Conservation (phyloP, 148 eudicot genomes). For the Chenopodium quinoa region DNA sequence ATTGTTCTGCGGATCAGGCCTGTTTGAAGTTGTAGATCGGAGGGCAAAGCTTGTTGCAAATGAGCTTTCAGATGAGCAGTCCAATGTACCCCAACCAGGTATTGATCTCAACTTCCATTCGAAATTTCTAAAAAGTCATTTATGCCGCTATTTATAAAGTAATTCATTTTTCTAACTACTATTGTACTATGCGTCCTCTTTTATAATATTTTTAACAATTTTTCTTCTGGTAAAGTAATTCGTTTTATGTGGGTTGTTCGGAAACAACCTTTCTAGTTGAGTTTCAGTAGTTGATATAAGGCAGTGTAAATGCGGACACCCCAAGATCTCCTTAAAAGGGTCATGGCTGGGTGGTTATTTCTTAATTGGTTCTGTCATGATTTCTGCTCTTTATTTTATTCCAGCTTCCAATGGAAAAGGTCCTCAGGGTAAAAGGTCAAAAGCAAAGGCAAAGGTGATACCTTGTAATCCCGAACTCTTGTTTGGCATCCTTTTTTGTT, state of each 20-base stretch:
- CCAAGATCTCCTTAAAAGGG: not conserved
- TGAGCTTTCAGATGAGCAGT: constrained; percentile 76
- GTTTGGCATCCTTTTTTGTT: too few relatives aligned
- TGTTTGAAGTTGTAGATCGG: constrained; percentile 95
- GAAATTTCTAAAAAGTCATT: not conserved
- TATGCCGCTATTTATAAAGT: not conserved
- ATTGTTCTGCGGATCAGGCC: constrained; percentile 43
- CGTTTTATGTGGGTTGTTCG: not conserved
- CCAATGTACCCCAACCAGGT: constrained; percentile 54
- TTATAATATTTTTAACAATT: not conserved
- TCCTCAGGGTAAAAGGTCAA: constrained; percentile 61
- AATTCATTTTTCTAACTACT: not conserved
- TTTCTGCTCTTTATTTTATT: constrained; percentile 14
- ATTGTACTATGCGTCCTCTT: not conserved
- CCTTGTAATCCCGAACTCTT: not conserved
- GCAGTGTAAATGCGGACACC: too few relatives aligned
- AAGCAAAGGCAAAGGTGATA: constrained; percentile 71
- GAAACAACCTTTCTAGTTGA: not conserved
- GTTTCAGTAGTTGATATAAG: not conserved
- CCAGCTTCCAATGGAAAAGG: constrained; percentile 77
- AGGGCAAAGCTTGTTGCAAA: constrained; percentile 93
- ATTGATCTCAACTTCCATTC: constrained; percentile 13
- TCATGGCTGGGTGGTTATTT: not conserved
- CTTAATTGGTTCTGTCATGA: not conserved
- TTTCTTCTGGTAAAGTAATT: not conserved